A percentile compares a stretch with the other conserved stretches of the same genome.
Conservation (phyloP, 2,329 filamentous ascomycete genomes). For the Talaromyces islandicus region DNA sequence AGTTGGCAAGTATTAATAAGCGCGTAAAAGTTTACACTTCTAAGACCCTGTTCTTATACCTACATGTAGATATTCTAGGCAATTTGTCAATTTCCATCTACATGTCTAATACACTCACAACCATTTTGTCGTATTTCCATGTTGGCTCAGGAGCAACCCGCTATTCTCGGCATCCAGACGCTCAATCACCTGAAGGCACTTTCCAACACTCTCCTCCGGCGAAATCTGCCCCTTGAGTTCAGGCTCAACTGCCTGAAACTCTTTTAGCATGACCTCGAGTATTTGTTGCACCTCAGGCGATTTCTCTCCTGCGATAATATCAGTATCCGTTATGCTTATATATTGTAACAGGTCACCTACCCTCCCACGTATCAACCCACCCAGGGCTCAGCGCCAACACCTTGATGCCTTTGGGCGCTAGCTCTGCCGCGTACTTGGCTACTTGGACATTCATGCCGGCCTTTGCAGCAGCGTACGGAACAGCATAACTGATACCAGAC, state of each 20-base stretch:
- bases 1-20: no score
- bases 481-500: slow-evolving; percentile 16
- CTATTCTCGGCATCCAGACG: slow-evolving; percentile 16
- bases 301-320: neutral
- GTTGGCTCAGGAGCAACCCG: slow-evolving; percentile 19
- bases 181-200: slow-evolving; percentile 20
- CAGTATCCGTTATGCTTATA: neutral
- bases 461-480: slow-evolving; percentile 35
- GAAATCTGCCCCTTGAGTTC: slow-evolving; percentile 18
- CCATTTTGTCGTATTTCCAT: slow-evolving; percentile 24
- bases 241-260: slow-evolving; percentile 16
- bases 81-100: no score
- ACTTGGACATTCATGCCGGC: slow-evolving; percentile 36
- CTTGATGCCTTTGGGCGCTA: slow-evolving; percentile 25
- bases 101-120: neutral
- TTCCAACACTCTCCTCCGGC: slow-evolving; percentile 20
- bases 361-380: slow-evolving; percentile 21
- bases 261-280: slow-evolving; percentile 13
- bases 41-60: no score
- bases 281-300: neutral
- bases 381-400: slow-evolving; percentile 29
- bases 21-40: neutral
- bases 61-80: no score
- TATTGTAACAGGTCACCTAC: slow-evolving; percentile 9
- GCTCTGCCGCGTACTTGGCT: slow-evolving; percentile 36